Conservation (phyloP, 139 green algal genomes). For the Diplosphaera chodatii region DNA sequence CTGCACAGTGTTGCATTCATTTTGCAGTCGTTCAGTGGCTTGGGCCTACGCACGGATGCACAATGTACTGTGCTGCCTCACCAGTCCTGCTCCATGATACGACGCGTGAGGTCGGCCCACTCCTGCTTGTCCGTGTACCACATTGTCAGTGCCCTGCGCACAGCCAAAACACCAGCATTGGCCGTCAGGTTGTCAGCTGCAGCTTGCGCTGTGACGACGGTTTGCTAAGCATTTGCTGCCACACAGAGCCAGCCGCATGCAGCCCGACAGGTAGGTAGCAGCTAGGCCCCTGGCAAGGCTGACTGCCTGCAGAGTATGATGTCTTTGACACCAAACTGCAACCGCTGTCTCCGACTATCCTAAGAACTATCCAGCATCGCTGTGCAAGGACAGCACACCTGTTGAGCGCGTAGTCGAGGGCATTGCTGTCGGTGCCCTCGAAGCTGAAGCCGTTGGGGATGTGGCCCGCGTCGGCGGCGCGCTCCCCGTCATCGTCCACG, state of each 20-base stretch:
- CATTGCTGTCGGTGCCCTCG: constrained; percentile 73
- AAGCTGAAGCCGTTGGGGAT: constrained; percentile 86
- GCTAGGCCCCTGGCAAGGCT: too few species aligned
- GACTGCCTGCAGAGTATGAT: too few species aligned
- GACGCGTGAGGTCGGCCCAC: constrained; percentile 55
- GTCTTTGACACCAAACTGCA: too few species aligned
- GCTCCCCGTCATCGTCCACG: constrained; percentile 68
- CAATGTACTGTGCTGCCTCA: neutral
- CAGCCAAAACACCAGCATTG: neutral
- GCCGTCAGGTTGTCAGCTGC: too few species aligned
- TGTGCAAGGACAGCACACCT: constrained; percentile 12
- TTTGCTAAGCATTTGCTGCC: too few species aligned
- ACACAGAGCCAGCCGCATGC: too few species aligned
- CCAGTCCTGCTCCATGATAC: constrained; percentile 87
- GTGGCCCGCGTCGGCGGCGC: constrained; percentile 42
- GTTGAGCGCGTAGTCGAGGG: constrained; percentile 85
- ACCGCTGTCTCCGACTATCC: neutral
- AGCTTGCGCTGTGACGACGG: too few species aligned
- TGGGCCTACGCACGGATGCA: too few species aligned
- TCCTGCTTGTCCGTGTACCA: constrained; percentile 72
- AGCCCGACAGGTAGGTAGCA: too few species aligned
- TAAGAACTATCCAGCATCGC: neutral
- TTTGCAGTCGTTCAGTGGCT: too few species aligned
- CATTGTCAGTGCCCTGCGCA: constrained; percentile 53
- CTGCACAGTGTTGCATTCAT: too few species aligned